Base-by-base conservation (phyloP, 2,329 filamentous ascomycete species). In the Elsinoe batatas region DNA sequence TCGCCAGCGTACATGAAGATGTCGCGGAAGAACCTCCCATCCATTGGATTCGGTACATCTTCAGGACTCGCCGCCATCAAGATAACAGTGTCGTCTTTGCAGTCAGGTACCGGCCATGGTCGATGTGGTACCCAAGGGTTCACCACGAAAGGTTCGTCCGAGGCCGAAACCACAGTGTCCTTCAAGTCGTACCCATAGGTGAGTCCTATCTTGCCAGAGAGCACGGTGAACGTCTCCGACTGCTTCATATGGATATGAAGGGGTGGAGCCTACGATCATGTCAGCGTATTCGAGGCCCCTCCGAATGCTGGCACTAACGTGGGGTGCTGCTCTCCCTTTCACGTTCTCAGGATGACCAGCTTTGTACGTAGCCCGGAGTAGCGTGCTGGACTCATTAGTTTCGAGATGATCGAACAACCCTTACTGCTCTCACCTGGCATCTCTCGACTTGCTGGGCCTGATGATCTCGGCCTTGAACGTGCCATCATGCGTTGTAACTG, bases 101-200 rank as follows among this genome's bases (percentile, higher is more conserved):
- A 49, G 30, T 49, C 44, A 7, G 44, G 44, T 15, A 49, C 44
- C 13, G 44, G 44, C 44, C 44, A 49, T 35, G 44, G 44, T 35
- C 44, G 44, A 35, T 49, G 44, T 13, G 44, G 44, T 10, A 26
- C 33, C 26, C 32, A 49, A 15, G 44, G 44, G 5, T 33, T n/a
- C 6, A 49, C 15, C 11, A 33, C 44, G 30, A 49, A 49, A 11
- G 44, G 44, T 26, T 35, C 15, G 11, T 49, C 44, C 26, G 44
- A 33, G 11, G 44, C 44, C 17, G 44, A 33, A 11, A 49, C 26
- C 5, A 49, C 33, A 30, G 44, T 49, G 26, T 49, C 44, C 5
- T 49, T 15, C 44, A 49, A 26, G 13, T 49, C 44, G 33, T 49
- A 49, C 8, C 44, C 44, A 35, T 49, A 26, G 7, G 44, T 49